Base-by-base conservation (phyloP, 805 yeast genomes). In the Torulaspora gathmanii region DNA sequence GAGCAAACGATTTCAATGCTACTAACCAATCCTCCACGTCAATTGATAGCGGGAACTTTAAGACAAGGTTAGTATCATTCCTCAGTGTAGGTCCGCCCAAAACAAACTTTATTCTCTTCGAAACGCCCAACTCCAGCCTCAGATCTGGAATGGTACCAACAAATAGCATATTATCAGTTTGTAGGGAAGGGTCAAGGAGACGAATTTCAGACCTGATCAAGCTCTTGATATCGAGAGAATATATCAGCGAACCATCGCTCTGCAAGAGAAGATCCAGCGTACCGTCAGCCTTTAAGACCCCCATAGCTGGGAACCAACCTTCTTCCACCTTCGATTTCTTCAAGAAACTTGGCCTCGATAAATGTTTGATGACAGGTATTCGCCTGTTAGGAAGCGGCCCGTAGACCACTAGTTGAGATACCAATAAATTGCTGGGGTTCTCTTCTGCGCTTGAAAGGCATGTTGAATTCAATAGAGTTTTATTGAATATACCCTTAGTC, bases 11-110 rank as follows among this genome's bases (percentile, higher is more conserved):
- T 36, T 73, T 75, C 46, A 85, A 63, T 0, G 86, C 82, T 10
- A 84, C 84, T 49, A 76, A 70, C 90, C 93, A 84, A 58, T 83
- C 89, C 56, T 83, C 90, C 34, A 83, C 68, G 60, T 83, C 90
- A 17, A 80, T 78, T 53, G 78, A 78, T 33, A 80, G 66, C 2
- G 86, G 84, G 50, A 84, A 84, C 51, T 77, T 79, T 39, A 84
- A 67, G 17, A 82, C 64, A 16, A 47, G 51, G 57, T 28, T 65
- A 54, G 25, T 50, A 8, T 26, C 20, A 17, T 20, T 13, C n/a
- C 36, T 40, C n/a, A 38, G 44, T 27, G 37, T 48, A 3, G 49
- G 35, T 19, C 49, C 47, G 16, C 28, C 40, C 3, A 35, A 29
- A 28, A 50, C 41, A 13, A 52, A 47, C 13, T 45, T 45, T 8